Evolutionary conservation across 2,329 filamentous ascomycete species (phyloP), one percentile per base, ranked within the genome.

Genomic region (Cladophialophora bantiana): DNA sequence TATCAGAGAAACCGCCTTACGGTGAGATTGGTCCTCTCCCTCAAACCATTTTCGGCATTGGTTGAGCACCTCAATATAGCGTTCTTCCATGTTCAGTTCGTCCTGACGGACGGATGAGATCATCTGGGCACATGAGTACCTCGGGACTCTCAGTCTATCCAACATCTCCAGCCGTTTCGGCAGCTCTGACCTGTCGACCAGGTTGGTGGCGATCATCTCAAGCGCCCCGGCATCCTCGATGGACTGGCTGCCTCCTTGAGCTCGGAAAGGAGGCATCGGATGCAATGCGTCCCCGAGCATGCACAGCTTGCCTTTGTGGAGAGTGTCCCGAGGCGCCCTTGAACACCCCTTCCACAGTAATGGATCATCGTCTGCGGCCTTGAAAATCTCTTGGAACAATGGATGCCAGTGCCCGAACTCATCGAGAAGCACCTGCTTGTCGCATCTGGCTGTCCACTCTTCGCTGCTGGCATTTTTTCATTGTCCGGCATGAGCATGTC

Each of bases 31-130:
- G 31, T 40, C 56, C 34, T 59, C 31, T n/a, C 36, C 56, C 10
- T 45, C 56, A 45, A 59, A 59, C 56, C 56, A 59, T 45, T 59
- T 59, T 9, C 56, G 56, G n/a, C 56, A 59, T 34, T 59, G 35
- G 10, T 26, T 15, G 7, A 45, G 7, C 20, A 59, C 38, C n/a
- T 59, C 56, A 18, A 45, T 5, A 45, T 26, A 59, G n/a, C 56
- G 20, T 34, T 59, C 56, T 7, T 59, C 56, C 36, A 59, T 4
- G 34, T 59, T 59, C 13, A 4, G 10, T 2, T 59, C 56, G 31
- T 59, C 56, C 32, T 59, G 56, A 10, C 56, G 56, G 10, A 59
- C 36, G 4, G 56, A 42, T 10, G 56, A 59, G n/a, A 59, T 12
- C 36, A 45, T 20, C 36, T 59, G 56, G 20, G 32, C 36, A 45